These are phyloP conservation scores for Climacium dendroides DNA, from an alignment of 225 moss, liverwort and hornwort species.

Conservation along the genomic window DNA sequence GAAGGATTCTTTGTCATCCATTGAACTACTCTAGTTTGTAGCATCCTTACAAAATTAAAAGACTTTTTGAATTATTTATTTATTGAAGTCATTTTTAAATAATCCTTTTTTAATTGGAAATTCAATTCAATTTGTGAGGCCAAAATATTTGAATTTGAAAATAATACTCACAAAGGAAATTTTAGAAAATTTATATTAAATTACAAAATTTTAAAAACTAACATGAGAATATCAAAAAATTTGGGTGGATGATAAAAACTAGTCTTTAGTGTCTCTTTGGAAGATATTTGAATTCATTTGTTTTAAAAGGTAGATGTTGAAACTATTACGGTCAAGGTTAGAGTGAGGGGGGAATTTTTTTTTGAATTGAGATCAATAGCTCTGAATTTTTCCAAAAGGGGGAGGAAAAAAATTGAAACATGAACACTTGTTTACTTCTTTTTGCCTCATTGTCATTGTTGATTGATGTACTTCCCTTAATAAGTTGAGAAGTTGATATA, in stretches of 20 bases:
- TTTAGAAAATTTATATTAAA: too few species aligned
- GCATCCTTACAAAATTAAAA: accelerated
- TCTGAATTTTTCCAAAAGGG: too few species aligned
- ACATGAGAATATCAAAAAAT: not conserved
- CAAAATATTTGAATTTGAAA: not conserved
- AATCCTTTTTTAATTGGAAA: not conserved
- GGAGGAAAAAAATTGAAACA: too few species aligned
- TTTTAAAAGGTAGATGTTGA: not conserved
- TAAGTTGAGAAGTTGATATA: accelerated
- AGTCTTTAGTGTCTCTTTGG: accelerated
- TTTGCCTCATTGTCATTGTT: too few species aligned
- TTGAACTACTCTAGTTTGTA: accelerated
- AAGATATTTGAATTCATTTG: not conserved
- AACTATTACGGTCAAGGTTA: not conserved
- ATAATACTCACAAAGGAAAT: not conserved
- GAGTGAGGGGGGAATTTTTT: too few species aligned
- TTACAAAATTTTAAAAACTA: not conserved
- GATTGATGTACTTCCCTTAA: not conserved
- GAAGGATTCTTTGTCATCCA: too few species aligned
- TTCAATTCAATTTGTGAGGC: not conserved
- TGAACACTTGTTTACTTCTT: too few species aligned
- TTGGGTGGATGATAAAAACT: not conserved
- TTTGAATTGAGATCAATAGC: too few species aligned
- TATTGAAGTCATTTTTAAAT: not conserved
- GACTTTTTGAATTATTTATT: not conserved